These are phyloP conservation scores for Fusarium musae DNA, from an alignment of 2,329 filamentous ascomycete species.

Conservation along the genomic window DNA sequence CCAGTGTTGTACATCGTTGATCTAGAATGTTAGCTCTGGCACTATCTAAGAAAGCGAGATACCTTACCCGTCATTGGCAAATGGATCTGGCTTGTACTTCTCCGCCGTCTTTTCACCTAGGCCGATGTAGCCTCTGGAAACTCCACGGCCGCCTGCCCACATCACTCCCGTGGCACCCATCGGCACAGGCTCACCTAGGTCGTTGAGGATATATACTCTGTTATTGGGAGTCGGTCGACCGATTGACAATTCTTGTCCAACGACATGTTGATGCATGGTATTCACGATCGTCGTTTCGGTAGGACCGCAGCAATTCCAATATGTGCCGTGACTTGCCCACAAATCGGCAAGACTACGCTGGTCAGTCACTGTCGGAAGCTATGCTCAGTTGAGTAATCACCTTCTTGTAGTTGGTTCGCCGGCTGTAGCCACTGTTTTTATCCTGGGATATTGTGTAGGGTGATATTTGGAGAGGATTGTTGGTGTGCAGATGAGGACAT, in stretches of 20 bases:
- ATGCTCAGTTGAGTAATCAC: constrained; percentile 44
- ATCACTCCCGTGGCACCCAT: constrained; percentile 62
- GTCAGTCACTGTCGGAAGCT: constrained; percentile 12
- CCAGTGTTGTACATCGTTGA: constrained; percentile 68
- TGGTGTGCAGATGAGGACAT: constrained; percentile 66
- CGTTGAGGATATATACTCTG: constrained; percentile 63
- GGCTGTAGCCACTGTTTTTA: constrained; percentile 64
- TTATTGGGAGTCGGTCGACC: constrained; percentile 63
- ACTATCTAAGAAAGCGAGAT: too few relatives aligned
- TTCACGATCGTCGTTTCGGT: constrained; percentile 71
- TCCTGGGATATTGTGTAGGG: constrained; percentile 59
- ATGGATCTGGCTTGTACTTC: constrained; percentile 62
- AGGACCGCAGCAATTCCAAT: constrained; percentile 69
- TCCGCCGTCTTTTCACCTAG: constrained; percentile 61
- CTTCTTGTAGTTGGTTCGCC: constrained; percentile 62
- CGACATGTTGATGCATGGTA: constrained; percentile 62
- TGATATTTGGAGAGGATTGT: constrained; percentile 63
- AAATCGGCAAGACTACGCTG: constrained; percentile 61
- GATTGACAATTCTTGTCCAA: constrained; percentile 61
- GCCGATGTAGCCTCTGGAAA: constrained; percentile 66
- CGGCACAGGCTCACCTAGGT: constrained; percentile 54
- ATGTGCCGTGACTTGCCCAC: constrained; percentile 61
- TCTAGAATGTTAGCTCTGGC: constrained; percentile 11
- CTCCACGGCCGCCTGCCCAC: constrained; percentile 67
- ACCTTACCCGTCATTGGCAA: constrained; percentile 61